Evolutionary conservation across 495 filamentous ascomycete species (phyloP).

Genomic region (Penicillium fimorum): DNA sequence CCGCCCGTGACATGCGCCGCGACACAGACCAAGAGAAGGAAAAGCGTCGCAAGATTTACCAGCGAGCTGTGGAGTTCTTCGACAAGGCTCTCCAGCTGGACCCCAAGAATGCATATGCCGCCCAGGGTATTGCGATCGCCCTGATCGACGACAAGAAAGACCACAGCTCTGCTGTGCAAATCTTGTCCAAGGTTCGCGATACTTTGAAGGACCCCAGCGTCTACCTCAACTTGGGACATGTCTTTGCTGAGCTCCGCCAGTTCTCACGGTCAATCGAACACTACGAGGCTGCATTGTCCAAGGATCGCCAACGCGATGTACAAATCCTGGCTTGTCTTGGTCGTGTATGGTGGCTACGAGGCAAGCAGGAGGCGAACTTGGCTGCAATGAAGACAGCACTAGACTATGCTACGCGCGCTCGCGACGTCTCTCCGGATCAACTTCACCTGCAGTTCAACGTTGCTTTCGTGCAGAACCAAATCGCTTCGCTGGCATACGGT

Average conservation of each 20-base stretch:
- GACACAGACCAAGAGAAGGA: conserved; percentile 86
- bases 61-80: conserved; percentile 94
- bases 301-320: conserved; percentile 75
- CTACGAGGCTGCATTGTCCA: conserved; percentile 86
- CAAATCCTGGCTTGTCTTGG: conserved; percentile 87
- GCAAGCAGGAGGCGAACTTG: conserved; percentile 74
- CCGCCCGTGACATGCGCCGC: conserved; percentile 89
- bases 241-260: conserved; percentile 84
- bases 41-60: conserved; percentile 80
- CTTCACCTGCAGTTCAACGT: conserved; percentile 95
- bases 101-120: conserved; percentile 89
- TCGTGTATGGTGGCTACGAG: conserved; percentile 87
- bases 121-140: conserved; percentile 92
- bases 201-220: conserved; percentile 83
- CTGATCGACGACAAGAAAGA: conserved; percentile 92
- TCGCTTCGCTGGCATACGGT: conserved; percentile 75
- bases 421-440: conserved; percentile 74
- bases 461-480: conserved; percentile 92
- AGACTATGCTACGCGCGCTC: conserved; percentile 84
- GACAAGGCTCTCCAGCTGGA: conserved; percentile 95
- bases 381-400: conserved; percentile 81
- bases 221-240: conserved; percentile 88
- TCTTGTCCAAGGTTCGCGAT: conserved; percentile 85
- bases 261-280: conserved; percentile 84
- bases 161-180: conserved; percentile 70